Evolutionary conservation across 179 eudicot species (phyloP).

Genomic region (Carnegiea gigantea): DNA sequence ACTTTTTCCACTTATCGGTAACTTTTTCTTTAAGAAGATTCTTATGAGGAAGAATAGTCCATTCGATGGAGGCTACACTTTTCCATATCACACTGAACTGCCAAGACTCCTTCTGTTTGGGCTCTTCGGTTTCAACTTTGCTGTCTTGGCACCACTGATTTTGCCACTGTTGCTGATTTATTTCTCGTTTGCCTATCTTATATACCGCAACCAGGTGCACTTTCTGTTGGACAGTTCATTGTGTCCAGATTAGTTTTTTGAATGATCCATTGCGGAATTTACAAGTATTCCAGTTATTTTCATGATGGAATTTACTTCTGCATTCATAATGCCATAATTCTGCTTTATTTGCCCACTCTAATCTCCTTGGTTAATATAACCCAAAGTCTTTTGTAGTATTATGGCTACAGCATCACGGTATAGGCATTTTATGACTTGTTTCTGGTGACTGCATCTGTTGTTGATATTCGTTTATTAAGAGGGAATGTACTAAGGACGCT

Average conservation of each 20-base stretch:
- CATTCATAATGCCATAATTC: neutral
- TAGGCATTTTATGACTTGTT: neutral
- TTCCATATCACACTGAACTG: conserved; percentile 91
- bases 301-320: neutral
- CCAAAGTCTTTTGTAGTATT: neutral
- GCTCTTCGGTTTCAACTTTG: conserved; percentile 72
- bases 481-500: neutral
- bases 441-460: too few species aligned
- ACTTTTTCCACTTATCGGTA: conserved; percentile 64
- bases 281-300: neutral
- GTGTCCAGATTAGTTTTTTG: neutral
- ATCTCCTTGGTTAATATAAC: neutral
- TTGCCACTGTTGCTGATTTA: conserved; percentile 81
- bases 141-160: conserved; percentile 76
- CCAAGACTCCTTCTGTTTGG: conserved; percentile 85
- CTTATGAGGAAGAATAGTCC: conserved; percentile 49
- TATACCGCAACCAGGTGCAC: conserved; percentile 89
- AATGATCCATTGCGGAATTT: neutral
- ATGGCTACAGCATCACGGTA: neutral
- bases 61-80: conserved; percentile 55
- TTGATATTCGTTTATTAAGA: neutral
- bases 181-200: conserved; percentile 80
- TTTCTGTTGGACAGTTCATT: conserved; percentile 8
- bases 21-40: conserved; percentile 45
- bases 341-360: neutral